Evolutionary conservation across 192 early-diverging fungal genomes (phyloP).

Genomic region (Geranomyces variabilis): DNA sequence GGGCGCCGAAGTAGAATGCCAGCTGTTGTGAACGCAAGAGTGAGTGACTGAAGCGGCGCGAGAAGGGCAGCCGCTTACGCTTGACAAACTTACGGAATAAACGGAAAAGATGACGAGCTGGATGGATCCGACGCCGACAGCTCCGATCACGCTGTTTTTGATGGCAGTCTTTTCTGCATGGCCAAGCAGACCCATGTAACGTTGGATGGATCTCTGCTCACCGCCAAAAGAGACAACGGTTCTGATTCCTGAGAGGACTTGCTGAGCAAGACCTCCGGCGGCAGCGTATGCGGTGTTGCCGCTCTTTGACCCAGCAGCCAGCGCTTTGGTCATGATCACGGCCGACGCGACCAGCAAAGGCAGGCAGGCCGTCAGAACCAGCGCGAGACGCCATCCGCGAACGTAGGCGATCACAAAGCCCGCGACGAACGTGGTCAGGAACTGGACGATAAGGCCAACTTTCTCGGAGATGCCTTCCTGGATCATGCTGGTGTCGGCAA

Average conservation of each 20-base stretch:
- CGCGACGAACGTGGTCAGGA: conserved; percentile 37
- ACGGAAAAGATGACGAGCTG: conserved; percentile 17
- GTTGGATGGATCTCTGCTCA: conserved; percentile 66
- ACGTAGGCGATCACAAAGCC: conserved; percentile 54
- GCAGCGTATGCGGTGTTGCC: conserved; percentile 69
- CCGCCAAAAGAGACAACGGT: conserved; percentile 84
- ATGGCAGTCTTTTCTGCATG: conserved; percentile 65
- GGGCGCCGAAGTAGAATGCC: conserved; percentile 84
- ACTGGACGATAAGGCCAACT: conserved; percentile 50
- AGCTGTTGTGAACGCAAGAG: conserved; percentile 60
- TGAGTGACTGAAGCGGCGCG: too few relatives aligned
- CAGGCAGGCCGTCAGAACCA: conserved; percentile 78
- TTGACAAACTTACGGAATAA: not conserved
- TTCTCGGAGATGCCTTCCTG: conserved; percentile 63
- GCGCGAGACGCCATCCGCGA: conserved; percentile 78
- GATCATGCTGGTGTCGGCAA: conserved; percentile 45
- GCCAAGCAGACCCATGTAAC: conserved; percentile 65
- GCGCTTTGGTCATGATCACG: conserved; percentile 65
- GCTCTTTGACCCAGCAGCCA: conserved; percentile 58
- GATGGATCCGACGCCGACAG: conserved; percentile 72
- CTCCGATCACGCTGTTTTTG: conserved; percentile 60
- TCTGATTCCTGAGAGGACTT: conserved; percentile 80
- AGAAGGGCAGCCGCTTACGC: too few relatives aligned
- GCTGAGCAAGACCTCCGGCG: conserved; percentile 83
- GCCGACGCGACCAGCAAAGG: conserved; percentile 74